These are phyloP conservation scores for Penicillium desertorum DNA, from an alignment of 495 filamentous ascomycete genomes.

Conservation along the genomic window DNA sequence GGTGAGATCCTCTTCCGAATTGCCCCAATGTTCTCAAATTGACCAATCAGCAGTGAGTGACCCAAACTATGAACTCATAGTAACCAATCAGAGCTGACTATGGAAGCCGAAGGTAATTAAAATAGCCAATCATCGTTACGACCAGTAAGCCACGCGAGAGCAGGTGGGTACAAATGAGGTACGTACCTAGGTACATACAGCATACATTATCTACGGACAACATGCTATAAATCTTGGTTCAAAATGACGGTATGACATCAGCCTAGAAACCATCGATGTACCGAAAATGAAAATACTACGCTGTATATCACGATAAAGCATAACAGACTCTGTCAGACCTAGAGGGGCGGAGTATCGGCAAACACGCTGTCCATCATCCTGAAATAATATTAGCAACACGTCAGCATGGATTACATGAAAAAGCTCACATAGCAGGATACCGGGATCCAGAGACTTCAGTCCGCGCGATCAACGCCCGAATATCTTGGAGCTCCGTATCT, in stretches of 20 bases:
- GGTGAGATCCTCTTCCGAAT: background rate
- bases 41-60: background rate
- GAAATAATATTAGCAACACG: background rate
- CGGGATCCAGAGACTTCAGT: slow-evolving; percentile 15
- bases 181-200: too few species aligned
- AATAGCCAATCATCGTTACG: background rate
- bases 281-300: too few species aligned
- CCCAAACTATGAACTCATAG: background rate
- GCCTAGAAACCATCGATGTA: too few species aligned
- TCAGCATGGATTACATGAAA: background rate
- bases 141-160: background rate
- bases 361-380: slow-evolving; percentile 14
- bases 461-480: slow-evolving; percentile 14
- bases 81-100: background rate
- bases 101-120: background rate
- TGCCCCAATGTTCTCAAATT: background rate
- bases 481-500: slow-evolving; percentile 42
- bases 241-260: too few species aligned
- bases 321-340: background rate
- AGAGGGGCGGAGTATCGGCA: slow-evolving; percentile 18
- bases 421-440: slow-evolving; percentile 15
- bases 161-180: background rate
- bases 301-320: too few species aligned
- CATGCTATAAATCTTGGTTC: too few species aligned
- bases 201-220: background rate